Conservation (phyloP, 176 grass and related monocot species). For the Phragmites australis region DNA sequence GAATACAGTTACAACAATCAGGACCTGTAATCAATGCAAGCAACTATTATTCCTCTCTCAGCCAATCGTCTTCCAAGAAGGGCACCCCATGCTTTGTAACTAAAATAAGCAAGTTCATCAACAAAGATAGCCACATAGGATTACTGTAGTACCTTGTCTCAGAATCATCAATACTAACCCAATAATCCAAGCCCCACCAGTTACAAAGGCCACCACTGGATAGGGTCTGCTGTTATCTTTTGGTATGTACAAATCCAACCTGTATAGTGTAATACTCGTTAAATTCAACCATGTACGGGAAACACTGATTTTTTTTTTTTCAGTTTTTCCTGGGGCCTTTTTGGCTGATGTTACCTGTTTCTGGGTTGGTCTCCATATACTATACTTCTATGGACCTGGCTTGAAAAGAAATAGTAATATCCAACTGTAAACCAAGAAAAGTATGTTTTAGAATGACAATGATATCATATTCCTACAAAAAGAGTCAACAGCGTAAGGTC, state of each 20-base stretch:
- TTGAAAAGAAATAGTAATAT: constrained; percentile 99
- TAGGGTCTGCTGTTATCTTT: constrained; percentile 53
- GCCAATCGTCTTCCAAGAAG: constrained; percentile 88
- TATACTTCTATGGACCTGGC: constrained; percentile 85
- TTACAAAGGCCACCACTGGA: constrained; percentile 95
- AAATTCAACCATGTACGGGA: constrained; percentile 15
- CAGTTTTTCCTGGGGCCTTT: not conserved
- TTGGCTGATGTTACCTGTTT: constrained; percentile 63
- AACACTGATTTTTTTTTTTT: not conserved
- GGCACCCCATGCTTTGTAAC: constrained; percentile 98
- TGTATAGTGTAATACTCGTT: constrained; percentile 38
- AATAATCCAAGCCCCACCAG: constrained; percentile 98
- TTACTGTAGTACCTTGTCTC: not conserved
- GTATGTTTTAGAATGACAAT: constrained; percentile 5
- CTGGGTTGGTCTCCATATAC: constrained; percentile 92
- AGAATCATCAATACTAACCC: constrained; percentile 62
- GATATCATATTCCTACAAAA: constrained; percentile 6
- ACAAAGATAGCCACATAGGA: not conserved
- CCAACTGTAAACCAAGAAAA: constrained; percentile 62
- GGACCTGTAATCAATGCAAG: constrained; percentile 98
- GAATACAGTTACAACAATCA: constrained; percentile 30
- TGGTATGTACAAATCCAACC: constrained; percentile 95
- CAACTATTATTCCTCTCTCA: constrained; percentile 96
- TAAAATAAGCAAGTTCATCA: constrained; percentile 40
- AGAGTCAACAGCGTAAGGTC: not conserved